These are phyloP conservation scores for Withania somnifera DNA, from an alignment of 305 asterid genomes.

Conservation along the genomic window DNA sequence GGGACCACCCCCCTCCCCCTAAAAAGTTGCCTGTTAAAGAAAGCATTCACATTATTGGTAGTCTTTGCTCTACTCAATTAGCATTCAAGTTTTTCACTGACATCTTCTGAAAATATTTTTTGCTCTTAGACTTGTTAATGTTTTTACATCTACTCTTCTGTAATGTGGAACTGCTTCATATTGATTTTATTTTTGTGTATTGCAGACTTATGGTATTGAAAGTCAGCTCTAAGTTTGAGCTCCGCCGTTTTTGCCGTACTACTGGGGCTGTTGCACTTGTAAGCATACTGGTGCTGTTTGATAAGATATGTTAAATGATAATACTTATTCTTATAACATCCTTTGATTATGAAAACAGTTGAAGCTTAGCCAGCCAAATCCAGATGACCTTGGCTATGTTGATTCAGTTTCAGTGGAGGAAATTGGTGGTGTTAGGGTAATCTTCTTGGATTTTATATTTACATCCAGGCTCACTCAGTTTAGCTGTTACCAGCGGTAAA, in stretches of 20 bases:
- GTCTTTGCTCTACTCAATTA: not conserved
- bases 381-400: conserved; percentile 90
- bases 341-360: conserved; percentile 39
- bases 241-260: conserved; percentile 90
- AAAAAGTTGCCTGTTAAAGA: not conserved
- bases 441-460: conserved; percentile 5
- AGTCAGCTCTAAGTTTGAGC: conserved; percentile 91
- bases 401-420: conserved; percentile 94
- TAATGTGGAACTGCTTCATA: not conserved
- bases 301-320: not conserved
- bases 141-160: not conserved
- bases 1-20: no score
- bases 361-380: conserved; percentile 74
- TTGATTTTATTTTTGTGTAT: conserved; percentile 4
- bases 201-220: conserved; percentile 91
- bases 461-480: not conserved
- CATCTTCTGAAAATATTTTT: not conserved
- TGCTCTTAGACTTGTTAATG: not conserved
- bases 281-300: conserved; percentile 20
- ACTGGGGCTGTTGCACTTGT: conserved; percentile 87
- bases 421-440: conserved; percentile 93
- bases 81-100: not conserved
- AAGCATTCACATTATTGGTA: not conserved
- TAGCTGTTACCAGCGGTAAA: not conserved
- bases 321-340: conserved; percentile 13